Percentiles rank a stretch among this genome's conserved stretches.
Evolutionary conservation across 1,284 basidiomycete species (phyloP).

Genomic region (Ganoderma meredithae): DNA sequence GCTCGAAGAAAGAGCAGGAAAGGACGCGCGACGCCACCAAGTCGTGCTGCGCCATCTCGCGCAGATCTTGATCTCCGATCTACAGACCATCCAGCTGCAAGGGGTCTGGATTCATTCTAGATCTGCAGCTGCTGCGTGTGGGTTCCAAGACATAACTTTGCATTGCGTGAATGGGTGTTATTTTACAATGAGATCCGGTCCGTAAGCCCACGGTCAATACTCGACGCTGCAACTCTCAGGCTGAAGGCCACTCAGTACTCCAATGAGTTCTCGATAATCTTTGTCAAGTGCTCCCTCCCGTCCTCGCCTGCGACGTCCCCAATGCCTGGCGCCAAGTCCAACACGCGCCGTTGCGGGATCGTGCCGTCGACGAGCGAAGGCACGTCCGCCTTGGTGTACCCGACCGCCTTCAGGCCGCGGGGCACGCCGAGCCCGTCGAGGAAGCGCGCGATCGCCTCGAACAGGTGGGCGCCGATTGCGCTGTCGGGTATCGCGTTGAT

Average conservation of each 20-base stretch:
- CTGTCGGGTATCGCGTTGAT: constrained; percentile 81
- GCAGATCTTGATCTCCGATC: constrained; percentile 16
- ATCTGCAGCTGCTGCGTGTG: too few species aligned
- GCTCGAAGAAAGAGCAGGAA: neutral
- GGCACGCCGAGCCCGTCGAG: constrained; percentile 89
- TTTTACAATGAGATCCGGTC: constrained; percentile 9
- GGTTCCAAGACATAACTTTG: neutral
- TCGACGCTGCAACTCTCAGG: neutral
- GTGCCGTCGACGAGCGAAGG: constrained; percentile 84
- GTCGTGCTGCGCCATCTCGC: neutral
- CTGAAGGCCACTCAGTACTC: constrained; percentile 60
- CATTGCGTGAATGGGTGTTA: neutral
- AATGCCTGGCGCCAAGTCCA: constrained; percentile 88
- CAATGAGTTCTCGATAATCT: constrained; percentile 79
- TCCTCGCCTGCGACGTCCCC: constrained; percentile 82
- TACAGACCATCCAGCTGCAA: neutral
- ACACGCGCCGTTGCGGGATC: constrained; percentile 85
- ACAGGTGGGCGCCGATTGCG: constrained; percentile 84
- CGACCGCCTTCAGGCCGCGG: constrained; percentile 87
- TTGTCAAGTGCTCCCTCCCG: constrained; percentile 79
- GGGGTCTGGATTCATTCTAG: neutral
- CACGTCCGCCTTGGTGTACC: constrained; percentile 76
- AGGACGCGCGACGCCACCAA: neutral
- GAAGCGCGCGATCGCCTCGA: constrained; percentile 92
- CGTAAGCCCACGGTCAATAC: neutral